Percentiles rank a stretch among this genome's conserved stretches.
These are phyloP conservation scores for Haematococcus lacustris DNA, from an alignment of 139 green algal genomes.

Conservation along the genomic window DNA sequence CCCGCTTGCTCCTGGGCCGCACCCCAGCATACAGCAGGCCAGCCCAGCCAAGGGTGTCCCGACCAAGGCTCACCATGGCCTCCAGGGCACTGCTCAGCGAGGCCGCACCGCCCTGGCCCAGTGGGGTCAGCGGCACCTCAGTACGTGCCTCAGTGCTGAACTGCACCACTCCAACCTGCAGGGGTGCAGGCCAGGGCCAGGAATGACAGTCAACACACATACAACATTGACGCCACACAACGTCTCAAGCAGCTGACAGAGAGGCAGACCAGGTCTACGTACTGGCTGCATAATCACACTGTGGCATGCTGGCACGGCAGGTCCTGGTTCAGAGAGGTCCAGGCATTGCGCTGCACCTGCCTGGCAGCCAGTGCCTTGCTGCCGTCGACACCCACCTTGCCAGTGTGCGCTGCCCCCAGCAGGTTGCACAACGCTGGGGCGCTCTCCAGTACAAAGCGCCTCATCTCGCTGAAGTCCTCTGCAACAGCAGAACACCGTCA, in stretches of 20 bases:
- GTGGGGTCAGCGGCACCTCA: conserved; percentile 35
- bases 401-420: background rate
- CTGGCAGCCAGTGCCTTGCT: background rate
- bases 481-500: background rate
- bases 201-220: too few species aligned
- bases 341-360: background rate
- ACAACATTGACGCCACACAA: background rate
- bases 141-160: conserved; percentile 59
- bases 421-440: background rate
- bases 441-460: conserved; percentile 13
- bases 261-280: background rate
- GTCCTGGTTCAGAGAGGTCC: background rate
- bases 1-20: too few species aligned
- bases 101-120: conserved; percentile 1
- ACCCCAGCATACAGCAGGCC: background rate
- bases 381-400: background rate
- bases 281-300: background rate
- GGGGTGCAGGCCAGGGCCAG: background rate
- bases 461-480: conserved; percentile 39
- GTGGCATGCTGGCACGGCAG: background rate
- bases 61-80: background rate
- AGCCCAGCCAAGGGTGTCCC: background rate
- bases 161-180: conserved; percentile 52
- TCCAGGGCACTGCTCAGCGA: background rate
- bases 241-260: background rate